Evolutionary conservation across 2,329 filamentous ascomycete species (phyloP), one percentile per base, ranked within the genome.

Genomic region (Colletotrichum karsti): DNA sequence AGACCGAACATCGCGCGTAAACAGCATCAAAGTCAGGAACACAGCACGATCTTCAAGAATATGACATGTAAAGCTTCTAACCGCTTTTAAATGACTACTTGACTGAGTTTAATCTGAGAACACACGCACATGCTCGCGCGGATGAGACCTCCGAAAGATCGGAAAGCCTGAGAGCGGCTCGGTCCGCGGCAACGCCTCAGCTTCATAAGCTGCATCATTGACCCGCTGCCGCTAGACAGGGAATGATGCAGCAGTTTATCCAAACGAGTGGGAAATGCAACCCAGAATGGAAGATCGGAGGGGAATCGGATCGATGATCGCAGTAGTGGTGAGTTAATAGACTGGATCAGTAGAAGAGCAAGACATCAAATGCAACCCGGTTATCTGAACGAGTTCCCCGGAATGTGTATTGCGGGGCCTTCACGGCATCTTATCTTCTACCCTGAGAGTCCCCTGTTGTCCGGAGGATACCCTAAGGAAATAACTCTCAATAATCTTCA

Each of bases 141-240:
- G 58, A 22, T 62, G 41, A 56, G 41, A 50, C 33, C 20, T 62
- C 50, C 33, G 33, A 44, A 42, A 33, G 35, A 63, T 60, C 22
- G 57, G 63, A 39, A 56, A 20, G 22, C 39, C 26, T 37, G 28
- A 12, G 39, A 39, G 57, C 63, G 63, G 58, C 58, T 33, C 58
- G 63, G 51, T 55, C 63, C 58, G 63, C 63, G 33, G 58, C 22
- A 44, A 28, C 35, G 57, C 24, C 28, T 28, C 35, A 60, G 15
- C 12, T 18, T 18, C n/a, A 4, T 30, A 7, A 30, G 28, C 44
- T 46, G 30, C 37, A 20, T 3, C 33, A n/a, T 35, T 12, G 53
- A 39, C 46, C 37, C 50, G 44, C 28, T 33, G 13, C 15, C 37
- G 37, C 60, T 67, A 64, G 53, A 58, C 60, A 67, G 64, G 64